Percentiles rank a stretch among this genome's conserved stretches.
Evolutionary conservation across 768 basidiomycete genomes (phyloP).

Genomic region (Auricularia heimuer): DNA sequence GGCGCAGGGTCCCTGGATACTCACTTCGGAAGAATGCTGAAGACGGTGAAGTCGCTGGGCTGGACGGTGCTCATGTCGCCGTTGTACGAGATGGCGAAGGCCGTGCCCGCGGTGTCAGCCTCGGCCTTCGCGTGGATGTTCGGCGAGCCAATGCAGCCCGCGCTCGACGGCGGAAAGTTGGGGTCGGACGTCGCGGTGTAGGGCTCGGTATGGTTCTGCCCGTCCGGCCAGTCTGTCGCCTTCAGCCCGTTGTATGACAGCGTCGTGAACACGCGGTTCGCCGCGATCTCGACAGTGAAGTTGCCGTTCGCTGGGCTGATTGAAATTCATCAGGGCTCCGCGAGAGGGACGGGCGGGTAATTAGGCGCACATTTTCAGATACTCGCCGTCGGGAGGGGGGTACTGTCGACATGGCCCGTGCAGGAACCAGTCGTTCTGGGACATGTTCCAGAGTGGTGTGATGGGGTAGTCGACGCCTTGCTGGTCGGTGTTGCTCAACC

Average conservation of each 20-base stretch:
- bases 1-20: neutral
- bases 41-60: conserved; percentile 1
- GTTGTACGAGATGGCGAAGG: conserved; percentile 6
- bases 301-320: conserved; percentile 2
- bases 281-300: conserved; percentile 6
- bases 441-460: conserved; percentile 1
- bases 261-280: conserved; percentile 3
- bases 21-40: conserved; percentile 3
- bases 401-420: conserved; percentile 2
- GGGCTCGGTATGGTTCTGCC: neutral
- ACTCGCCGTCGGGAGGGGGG: conserved; percentile 4
- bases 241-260: conserved; percentile 1
- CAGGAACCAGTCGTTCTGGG: conserved; percentile 3
- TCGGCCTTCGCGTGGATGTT: neutral
- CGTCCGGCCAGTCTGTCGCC: conserved; percentile 1
- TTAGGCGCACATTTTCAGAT: conserved; percentile 3
- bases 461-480: neutral
- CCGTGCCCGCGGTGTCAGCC: conserved; percentile 1
- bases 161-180: neutral
- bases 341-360: neutral
- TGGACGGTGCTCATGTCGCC: conserved; percentile 1
- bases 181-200: neutral
- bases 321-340: neutral
- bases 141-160: neutral
- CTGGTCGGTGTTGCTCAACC: neutral